Evolutionary conservation across 2,329 filamentous ascomycete species (phyloP).

Genomic region (Fusarium sp.): DNA sequence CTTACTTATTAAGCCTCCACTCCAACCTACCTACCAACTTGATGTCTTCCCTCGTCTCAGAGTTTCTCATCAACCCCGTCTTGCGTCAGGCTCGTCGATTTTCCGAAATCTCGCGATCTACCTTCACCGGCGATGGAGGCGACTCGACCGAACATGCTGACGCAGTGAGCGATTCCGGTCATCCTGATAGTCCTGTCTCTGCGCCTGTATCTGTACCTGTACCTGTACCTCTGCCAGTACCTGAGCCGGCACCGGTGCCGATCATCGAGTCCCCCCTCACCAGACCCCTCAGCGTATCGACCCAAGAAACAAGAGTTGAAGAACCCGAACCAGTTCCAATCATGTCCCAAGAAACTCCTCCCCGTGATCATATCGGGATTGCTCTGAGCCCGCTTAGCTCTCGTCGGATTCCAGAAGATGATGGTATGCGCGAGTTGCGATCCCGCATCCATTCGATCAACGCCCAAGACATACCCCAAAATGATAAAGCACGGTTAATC

Average conservation of each 20-base stretch:
- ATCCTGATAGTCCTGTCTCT: conserved; percentile 31
- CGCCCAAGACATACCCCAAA: conserved; percentile 62
- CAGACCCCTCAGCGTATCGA: conserved; percentile 48
- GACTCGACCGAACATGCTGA: conserved; percentile 38
- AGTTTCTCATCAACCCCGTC: conserved; percentile 73
- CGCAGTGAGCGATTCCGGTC: conserved; percentile 33
- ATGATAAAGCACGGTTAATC: conserved; percentile 76
- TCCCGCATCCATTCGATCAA: conserved; percentile 76
- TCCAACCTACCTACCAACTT: conserved; percentile 5
- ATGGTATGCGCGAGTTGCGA: conserved; percentile 77
- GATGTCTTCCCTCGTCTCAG: conserved; percentile 72
- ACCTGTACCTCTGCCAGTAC: conserved; percentile 3
- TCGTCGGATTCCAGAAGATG: conserved; percentile 72
- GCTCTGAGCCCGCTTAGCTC: conserved; percentile 44
- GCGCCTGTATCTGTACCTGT: conserved; percentile 11
- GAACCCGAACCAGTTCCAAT: conserved; percentile 35
- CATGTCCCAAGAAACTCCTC: conserved; percentile 34
- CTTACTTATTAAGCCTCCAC: conserved; percentile 18
- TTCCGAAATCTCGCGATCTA: conserved; percentile 59
- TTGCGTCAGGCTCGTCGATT: conserved; percentile 72
- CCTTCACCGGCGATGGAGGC: conserved; percentile 49
- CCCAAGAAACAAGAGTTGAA: conserved; percentile 48
- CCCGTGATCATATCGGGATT: conserved; percentile 48
- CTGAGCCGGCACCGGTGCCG: conserved; percentile 22
- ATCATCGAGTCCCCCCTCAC: conserved; percentile 40